Conservation (phyloP, 2,329 filamentous ascomycete species). For the Aureobasidium melanogenum region DNA sequence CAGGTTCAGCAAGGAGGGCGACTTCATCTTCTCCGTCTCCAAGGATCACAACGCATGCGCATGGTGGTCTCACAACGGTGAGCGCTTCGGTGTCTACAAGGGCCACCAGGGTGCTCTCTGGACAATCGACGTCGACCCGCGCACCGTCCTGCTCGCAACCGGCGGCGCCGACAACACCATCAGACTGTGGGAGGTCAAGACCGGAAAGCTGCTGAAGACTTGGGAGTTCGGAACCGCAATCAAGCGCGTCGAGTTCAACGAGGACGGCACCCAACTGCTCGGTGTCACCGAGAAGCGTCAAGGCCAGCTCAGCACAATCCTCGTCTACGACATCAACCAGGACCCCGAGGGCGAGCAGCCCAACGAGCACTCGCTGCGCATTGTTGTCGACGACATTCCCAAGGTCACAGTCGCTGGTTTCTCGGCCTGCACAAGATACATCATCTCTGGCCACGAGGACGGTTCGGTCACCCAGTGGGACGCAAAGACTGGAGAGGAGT, state of each 20-base stretch:
- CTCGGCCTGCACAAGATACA: slow-evolving; percentile 90
- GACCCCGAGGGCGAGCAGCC: slow-evolving; percentile 77
- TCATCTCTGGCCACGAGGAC: slow-evolving; percentile 96
- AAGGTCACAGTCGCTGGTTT: slow-evolving; percentile 97
- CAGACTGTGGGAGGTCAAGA: slow-evolving; percentile 91
- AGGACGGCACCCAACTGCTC: slow-evolving; percentile 82
- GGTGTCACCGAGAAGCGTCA: slow-evolving; percentile 98
- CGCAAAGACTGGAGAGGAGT: slow-evolving; percentile 76
- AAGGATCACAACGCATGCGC: slow-evolving; percentile 97
- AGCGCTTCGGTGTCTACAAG: slow-evolving; percentile 91
- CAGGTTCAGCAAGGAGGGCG: slow-evolving; percentile 88
- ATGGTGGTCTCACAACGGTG: slow-evolving; percentile 96
- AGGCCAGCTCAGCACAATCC: slow-evolving; percentile 89
- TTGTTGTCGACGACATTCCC: slow-evolving; percentile 81
- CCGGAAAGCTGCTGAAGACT: slow-evolving; percentile 84
- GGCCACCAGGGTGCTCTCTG: slow-evolving; percentile 97
- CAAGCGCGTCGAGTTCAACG: slow-evolving; percentile 95
- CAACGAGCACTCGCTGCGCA: slow-evolving; percentile 73
- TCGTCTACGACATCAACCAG: slow-evolving; percentile 80
- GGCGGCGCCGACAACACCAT: slow-evolving; percentile 98
- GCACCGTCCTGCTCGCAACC: slow-evolving; percentile 82
- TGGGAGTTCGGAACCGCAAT: slow-evolving; percentile 97
- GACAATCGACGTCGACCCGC: slow-evolving; percentile 95
- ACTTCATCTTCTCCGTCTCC: slow-evolving; percentile 88
- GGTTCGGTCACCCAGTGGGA: slow-evolving; percentile 87